Conservation (phyloP, 1,284 basidiomycete genomes). For the Stereum hirsutum region DNA sequence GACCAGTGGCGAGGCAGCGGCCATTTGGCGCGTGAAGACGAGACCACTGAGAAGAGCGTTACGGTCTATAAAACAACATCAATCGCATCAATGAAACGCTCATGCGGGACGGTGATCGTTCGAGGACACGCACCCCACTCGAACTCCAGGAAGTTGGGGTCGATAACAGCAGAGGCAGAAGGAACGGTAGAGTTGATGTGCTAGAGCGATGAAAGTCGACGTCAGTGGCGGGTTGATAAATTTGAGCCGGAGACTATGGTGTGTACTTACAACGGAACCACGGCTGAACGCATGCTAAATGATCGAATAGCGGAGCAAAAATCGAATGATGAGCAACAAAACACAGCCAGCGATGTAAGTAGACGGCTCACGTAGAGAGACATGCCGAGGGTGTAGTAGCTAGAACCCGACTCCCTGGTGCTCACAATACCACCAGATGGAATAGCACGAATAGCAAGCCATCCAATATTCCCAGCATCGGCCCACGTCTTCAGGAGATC, state of each 20-base stretch:
- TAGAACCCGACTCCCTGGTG: slow-evolving; percentile 2
- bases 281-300: slow-evolving; percentile 9
- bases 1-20: slow-evolving; percentile 6
- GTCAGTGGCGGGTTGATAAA: neutral
- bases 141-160: slow-evolving; percentile 8
- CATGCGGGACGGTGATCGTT: neutral
- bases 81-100: neutral
- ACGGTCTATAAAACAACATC: too few relatives aligned
- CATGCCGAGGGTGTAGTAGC: too few relatives aligned
- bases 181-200: slow-evolving; percentile 11
- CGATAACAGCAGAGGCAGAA: slow-evolving; percentile 7
- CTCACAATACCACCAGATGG: slow-evolving; percentile 10
- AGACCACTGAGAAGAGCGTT: slow-evolving; percentile 9
- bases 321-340: slow-evolving; percentile 1
- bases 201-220: neutral
- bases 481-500: slow-evolving; percentile 7
- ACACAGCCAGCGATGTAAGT: neutral
- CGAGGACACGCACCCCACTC: slow-evolving; percentile 4
- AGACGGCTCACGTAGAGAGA: too few relatives aligned
- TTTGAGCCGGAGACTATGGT: too few relatives aligned
- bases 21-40: slow-evolving; percentile 9
- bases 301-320: slow-evolving; percentile 5
- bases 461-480: slow-evolving; percentile 10
- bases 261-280: slow-evolving; percentile 8
- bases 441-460: slow-evolving; percentile 10